Evolutionary conservation across 441 rosid genomes (phyloP).

Genomic region (Codiaeum variegatum): DNA sequence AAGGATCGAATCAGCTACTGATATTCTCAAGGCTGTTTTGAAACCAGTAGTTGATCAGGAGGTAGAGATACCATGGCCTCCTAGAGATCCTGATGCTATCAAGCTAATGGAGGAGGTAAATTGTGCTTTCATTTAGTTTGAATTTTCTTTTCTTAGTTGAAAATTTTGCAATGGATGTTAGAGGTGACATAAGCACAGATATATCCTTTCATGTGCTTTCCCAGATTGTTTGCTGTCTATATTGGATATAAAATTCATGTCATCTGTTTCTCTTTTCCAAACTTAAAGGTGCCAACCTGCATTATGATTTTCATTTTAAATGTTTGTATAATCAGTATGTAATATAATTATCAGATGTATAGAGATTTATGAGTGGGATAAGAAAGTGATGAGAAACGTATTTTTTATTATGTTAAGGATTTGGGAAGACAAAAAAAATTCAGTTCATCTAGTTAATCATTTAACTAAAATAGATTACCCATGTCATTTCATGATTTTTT

Average conservation of each 20-base stretch:
- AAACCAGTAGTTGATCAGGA: constrained; percentile 62
- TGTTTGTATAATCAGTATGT: background rate
- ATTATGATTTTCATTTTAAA: background rate
- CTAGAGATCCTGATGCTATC: constrained; percentile 67
- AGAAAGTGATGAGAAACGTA: background rate
- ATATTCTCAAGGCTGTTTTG: constrained; percentile 69
- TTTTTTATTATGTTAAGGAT: background rate
- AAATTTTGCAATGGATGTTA: background rate
- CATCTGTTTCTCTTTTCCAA: background rate
- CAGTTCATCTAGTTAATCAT: background rate
- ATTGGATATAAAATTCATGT: background rate
- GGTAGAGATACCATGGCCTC: constrained; percentile 83
- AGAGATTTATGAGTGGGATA: background rate
- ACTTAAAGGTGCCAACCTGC: background rate
- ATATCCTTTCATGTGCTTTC: background rate
- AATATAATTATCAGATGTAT: background rate
- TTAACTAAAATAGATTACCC: background rate
- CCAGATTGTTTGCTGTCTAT: background rate
- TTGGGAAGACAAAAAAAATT: background rate
- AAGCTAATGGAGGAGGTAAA: constrained; percentile 15
- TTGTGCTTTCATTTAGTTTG: background rate
- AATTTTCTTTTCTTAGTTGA: background rate
- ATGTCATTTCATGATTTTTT: background rate
- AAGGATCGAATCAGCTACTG: constrained; percentile 80
- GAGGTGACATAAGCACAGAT: background rate